Evolutionary conservation across 495 filamentous ascomycete genomes (phyloP).

Genomic region (Aeminium ludgeri): DNA sequence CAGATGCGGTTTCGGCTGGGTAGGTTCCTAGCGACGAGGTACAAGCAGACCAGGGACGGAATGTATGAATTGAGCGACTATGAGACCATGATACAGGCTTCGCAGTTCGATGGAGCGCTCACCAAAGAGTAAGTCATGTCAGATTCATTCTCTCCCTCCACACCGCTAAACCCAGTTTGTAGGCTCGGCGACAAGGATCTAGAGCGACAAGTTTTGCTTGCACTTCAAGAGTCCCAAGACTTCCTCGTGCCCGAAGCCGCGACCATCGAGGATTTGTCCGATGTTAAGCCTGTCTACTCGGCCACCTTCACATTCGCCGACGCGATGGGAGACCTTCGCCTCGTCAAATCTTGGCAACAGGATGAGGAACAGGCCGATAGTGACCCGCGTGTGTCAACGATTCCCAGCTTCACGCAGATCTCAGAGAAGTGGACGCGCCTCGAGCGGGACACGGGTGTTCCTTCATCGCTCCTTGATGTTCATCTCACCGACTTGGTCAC

Average conservation of each 20-base stretch:
- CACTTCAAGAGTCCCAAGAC: constrained; percentile 1
- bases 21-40: constrained; percentile 9
- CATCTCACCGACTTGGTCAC: constrained; percentile 10
- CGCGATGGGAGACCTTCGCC: constrained; percentile 7
- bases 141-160: not conserved
- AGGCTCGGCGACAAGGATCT: constrained; percentile 11
- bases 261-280: constrained; percentile 1
- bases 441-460: constrained; percentile 7
- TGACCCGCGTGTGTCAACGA: too few species aligned
- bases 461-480: constrained; percentile 8
- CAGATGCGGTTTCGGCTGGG: constrained; percentile 17
- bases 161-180: not conserved
- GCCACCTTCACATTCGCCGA: constrained; percentile 10
- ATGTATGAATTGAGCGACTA: constrained; percentile 11
- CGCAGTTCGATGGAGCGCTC: constrained; percentile 10
- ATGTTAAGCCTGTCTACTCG: constrained; percentile 12
- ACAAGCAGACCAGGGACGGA: constrained; percentile 2
- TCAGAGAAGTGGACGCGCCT: constrained; percentile 15
- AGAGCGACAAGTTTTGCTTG: constrained; percentile 5
- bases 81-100: constrained; percentile 8
- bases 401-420: constrained; percentile 2
- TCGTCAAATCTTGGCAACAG: constrained; percentile 9
- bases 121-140: constrained; percentile 16
- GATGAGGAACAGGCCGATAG: constrained; percentile 2
- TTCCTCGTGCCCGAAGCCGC: constrained; percentile 10